Evolutionary conservation across 495 filamentous ascomycete genomes (phyloP).

Genomic region (Tuber brumale): DNA sequence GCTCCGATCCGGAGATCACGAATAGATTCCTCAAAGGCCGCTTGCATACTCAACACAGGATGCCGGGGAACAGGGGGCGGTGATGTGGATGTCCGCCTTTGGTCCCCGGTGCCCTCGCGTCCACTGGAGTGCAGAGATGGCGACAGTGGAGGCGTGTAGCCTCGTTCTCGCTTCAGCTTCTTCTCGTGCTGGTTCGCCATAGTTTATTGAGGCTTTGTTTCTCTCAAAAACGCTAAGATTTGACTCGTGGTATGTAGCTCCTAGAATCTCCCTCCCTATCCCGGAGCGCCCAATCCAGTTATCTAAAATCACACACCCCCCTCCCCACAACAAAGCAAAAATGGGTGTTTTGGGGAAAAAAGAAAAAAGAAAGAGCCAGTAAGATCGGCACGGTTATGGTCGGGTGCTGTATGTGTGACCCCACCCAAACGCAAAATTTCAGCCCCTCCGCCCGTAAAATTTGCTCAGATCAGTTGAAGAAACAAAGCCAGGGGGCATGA

Average conservation of each 20-base stretch:
- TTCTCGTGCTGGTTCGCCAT: conserved; percentile 21
- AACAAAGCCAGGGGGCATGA: not conserved
- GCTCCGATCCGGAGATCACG: conserved; percentile 44
- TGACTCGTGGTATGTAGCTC: not conserved
- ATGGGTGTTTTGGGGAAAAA: not conserved
- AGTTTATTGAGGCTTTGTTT: conserved; percentile 3
- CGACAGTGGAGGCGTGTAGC: conserved; percentile 19
- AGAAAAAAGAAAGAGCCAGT: not conserved
- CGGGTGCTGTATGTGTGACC: not conserved
- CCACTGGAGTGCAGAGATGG: conserved; percentile 26
- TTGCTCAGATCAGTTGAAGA: not conserved
- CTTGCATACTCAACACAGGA: conserved; percentile 79
- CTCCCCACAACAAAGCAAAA: not conserved
- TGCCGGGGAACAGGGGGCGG: conserved; percentile 45
- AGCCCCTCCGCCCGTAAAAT: not conserved
- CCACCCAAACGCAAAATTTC: not conserved
- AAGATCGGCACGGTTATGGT: not conserved
- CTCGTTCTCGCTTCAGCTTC: conserved; percentile 21
- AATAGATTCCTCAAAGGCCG: conserved; percentile 89
- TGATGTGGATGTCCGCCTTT: not conserved
- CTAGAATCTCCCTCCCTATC: not conserved
- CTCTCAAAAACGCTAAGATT: not conserved
- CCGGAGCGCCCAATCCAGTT: not conserved
- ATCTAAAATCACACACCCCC: not conserved
- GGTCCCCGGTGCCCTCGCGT: conserved; percentile 7